Percentiles rank a stretch among this genome's conserved stretches.
phyloP scores from a whole-genome alignment of 352 stramenopile genomes.

The Blastocystis sp. region DNA sequence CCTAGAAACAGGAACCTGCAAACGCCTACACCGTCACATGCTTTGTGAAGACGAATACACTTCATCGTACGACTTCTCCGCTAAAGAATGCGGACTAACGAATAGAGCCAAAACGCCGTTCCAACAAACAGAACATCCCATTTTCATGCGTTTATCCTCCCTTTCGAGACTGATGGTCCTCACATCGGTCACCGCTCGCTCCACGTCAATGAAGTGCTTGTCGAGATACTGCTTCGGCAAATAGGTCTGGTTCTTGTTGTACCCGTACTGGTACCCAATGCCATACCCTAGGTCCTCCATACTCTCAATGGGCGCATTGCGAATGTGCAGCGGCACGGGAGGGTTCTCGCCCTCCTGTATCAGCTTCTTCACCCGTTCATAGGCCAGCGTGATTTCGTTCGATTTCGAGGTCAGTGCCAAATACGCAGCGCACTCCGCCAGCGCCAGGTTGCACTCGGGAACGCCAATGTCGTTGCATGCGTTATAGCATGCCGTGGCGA shows the following conservation, averaged over 20 bases:
- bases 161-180: constrained; percentile 34
- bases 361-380: constrained; percentile 79
- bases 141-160: background rate
- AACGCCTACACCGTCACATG: background rate
- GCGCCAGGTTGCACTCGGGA: constrained; percentile 81
- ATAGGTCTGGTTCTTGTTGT: constrained; percentile 84
- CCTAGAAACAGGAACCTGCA: background rate
- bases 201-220: constrained; percentile 52
- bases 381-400: constrained; percentile 80
- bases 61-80: background rate
- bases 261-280: constrained; percentile 78
- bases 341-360: constrained; percentile 78
- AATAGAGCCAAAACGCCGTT: background rate
- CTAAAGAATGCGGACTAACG: background rate
- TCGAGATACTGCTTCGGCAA: constrained; percentile 73
- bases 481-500: constrained; percentile 72
- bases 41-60: background rate
- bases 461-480: constrained; percentile 77
- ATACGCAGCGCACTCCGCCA: constrained; percentile 80
- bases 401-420: constrained; percentile 81
- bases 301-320: constrained; percentile 80
- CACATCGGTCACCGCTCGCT: constrained; percentile 49
- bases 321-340: constrained; percentile 79
- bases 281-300: constrained; percentile 80
- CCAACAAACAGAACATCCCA: constrained; percentile 29